A percentile compares a stretch with the other conserved stretches of the same genome.
Conservation (phyloP, 2,329 filamentous ascomycete species). For the Trichoderma atrobrunneum region DNA sequence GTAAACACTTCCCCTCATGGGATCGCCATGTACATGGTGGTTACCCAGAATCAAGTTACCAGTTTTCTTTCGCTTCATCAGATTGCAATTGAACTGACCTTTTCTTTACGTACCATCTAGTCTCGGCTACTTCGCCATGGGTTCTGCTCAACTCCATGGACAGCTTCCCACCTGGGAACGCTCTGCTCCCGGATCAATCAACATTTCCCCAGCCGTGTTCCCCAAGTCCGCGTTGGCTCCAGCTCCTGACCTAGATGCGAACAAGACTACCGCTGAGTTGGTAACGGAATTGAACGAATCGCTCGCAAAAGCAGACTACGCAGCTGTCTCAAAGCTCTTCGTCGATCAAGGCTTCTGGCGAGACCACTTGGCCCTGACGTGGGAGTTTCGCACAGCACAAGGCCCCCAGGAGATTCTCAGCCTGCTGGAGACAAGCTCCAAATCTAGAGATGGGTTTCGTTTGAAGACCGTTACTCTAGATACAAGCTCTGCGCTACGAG, state of each 20-base stretch:
- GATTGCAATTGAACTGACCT: not conserved
- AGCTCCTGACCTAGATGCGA: conserved; percentile 32
- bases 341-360: conserved; percentile 53
- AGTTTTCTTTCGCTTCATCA: not conserved
- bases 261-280: conserved; percentile 37
- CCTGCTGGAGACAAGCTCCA: conserved; percentile 36
- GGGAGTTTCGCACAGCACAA: conserved; percentile 54
- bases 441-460: conserved; percentile 37
- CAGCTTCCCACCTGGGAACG: not conserved
- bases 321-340: conserved; percentile 39
- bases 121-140: not conserved
- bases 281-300: conserved; percentile 41
- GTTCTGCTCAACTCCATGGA: not conserved
- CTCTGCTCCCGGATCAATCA: conserved; percentile 46
- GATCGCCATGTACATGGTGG: not conserved
- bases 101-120: not conserved
- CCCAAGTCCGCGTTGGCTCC: conserved; percentile 31
- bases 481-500: conserved; percentile 40
- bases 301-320: conserved; percentile 36
- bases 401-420: conserved; percentile 38
- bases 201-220: conserved; percentile 47
- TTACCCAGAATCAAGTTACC: not conserved
- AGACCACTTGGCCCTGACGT: conserved; percentile 56
- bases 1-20: not conserved
- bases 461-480: conserved; percentile 47